Evolutionary conservation across 2,329 filamentous ascomycete species (phyloP).

Genomic region (Scedosporium dehoogii): DNA sequence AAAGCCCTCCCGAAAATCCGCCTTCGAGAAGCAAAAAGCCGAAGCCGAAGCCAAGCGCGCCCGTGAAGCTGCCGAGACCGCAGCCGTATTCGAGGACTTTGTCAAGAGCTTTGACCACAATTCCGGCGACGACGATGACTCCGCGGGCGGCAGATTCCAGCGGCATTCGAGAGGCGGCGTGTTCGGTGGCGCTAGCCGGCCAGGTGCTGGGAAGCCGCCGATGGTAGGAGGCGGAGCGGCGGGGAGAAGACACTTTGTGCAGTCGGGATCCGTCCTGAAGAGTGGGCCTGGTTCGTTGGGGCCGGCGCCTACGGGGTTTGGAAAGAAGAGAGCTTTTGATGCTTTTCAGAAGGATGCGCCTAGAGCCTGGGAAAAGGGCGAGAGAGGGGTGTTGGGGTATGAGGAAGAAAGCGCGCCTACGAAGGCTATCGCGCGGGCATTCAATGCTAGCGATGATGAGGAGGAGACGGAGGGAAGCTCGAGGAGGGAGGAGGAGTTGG

Average conservation of each 20-base stretch:
- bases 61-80: conserved; percentile 77
- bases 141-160: conserved; percentile 1
- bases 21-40: conserved; percentile 80
- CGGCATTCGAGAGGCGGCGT: conserved; percentile 1
- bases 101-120: conserved; percentile 67
- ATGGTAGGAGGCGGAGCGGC: conserved; percentile 14
- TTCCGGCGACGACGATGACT: conserved; percentile 34
- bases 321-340: conserved; percentile 43
- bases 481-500: conserved; percentile 43
- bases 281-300: conserved; percentile 56
- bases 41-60: conserved; percentile 82
- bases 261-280: conserved; percentile 35
- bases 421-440: conserved; percentile 50
- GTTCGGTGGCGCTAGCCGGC: background rate
- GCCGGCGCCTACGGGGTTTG: conserved; percentile 36
- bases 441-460: conserved; percentile 58
- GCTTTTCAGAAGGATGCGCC: conserved; percentile 33
- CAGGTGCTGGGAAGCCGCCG: background rate
- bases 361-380: conserved; percentile 20
- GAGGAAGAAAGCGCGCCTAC: conserved; percentile 38
- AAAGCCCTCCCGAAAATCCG: conserved; percentile 71
- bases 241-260: conserved; percentile 55
- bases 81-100: conserved; percentile 78
- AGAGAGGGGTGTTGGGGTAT: conserved; percentile 22
- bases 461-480: conserved; percentile 24